phyloP scores from a whole-genome alignment of 176 grass and related monocot species.

The Cenchrus americanus region DNA sequence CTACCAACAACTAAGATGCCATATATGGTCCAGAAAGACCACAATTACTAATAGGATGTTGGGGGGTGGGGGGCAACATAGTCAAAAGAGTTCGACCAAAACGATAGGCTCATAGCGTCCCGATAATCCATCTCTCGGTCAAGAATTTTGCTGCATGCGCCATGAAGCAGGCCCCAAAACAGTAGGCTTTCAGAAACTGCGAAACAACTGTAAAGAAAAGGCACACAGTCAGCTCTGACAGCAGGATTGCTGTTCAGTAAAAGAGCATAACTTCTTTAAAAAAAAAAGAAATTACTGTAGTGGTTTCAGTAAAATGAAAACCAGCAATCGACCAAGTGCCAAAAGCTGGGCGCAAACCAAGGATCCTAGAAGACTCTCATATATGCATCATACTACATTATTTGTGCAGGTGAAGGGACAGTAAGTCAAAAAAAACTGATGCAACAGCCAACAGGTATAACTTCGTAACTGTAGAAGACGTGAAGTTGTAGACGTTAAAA shows the following conservation, averaged over 20 bases:
- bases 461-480: constrained; percentile 3
- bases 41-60: background rate
- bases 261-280: background rate
- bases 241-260: background rate
- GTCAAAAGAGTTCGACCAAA: background rate
- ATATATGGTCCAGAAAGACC: constrained; percentile 12
- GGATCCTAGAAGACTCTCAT: background rate
- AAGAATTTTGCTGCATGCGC: constrained; percentile 59
- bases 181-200: constrained; percentile 51
- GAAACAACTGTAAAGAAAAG: constrained; percentile 58
- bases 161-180: constrained; percentile 55
- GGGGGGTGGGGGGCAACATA: background rate
- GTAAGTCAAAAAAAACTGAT: background rate
- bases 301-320: background rate
- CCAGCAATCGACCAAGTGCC: background rate
- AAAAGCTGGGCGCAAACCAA: background rate
- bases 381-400: background rate
- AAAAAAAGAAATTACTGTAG: background rate
- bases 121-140: constrained; percentile 50
- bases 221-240: too few relatives aligned
- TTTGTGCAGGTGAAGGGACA: background rate
- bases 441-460: background rate
- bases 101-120: constrained; percentile 35
- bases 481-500: background rate
- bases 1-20: background rate